phyloP scores from a whole-genome alignment of 768 basidiomycete species.

The Mycena chlorophos region DNA sequence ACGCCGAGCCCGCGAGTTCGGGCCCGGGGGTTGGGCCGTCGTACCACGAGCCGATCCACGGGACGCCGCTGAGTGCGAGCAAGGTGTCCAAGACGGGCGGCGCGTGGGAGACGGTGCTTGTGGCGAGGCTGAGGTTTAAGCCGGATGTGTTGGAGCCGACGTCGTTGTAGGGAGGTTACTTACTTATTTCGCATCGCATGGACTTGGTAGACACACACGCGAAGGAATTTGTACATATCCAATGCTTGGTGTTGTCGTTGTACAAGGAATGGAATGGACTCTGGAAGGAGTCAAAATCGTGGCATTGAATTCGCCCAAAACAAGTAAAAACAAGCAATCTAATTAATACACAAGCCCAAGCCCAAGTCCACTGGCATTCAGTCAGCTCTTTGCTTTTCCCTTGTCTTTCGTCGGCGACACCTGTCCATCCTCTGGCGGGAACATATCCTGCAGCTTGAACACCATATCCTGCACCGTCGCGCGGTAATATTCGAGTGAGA shows the following conservation, averaged over 20 bases:
- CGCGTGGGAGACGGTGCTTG: conserved; percentile 48
- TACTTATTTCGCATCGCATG: conserved; percentile 31
- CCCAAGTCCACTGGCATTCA: too few relatives aligned
- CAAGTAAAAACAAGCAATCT: too few relatives aligned
- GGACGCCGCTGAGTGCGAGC: conserved; percentile 29
- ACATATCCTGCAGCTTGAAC: conserved; percentile 15
- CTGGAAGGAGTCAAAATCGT: too few relatives aligned
- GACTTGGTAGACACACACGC: not conserved
- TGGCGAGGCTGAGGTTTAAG: conserved; percentile 53
- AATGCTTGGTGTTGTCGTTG: too few relatives aligned
- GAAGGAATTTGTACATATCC: too few relatives aligned
- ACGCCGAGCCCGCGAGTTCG: conserved; percentile 40
- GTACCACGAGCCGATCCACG: conserved; percentile 33
- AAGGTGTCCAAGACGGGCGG: conserved; percentile 42
- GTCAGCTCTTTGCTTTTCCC: not conserved
- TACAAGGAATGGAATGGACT: too few relatives aligned
- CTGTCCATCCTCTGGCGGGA: not conserved
- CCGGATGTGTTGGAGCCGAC: conserved; percentile 47
- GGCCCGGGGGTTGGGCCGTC: conserved; percentile 35
- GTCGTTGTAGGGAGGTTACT: conserved; percentile 26
- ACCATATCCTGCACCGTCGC: conserved; percentile 6
- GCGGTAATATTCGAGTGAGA: conserved; percentile 6
- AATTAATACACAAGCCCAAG: too few relatives aligned
- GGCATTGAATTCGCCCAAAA: too few relatives aligned
- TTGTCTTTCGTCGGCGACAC: not conserved